Evolutionary conservation across 2,329 filamentous ascomycete genomes (phyloP).

Genomic region (Penicillium sp.): DNA sequence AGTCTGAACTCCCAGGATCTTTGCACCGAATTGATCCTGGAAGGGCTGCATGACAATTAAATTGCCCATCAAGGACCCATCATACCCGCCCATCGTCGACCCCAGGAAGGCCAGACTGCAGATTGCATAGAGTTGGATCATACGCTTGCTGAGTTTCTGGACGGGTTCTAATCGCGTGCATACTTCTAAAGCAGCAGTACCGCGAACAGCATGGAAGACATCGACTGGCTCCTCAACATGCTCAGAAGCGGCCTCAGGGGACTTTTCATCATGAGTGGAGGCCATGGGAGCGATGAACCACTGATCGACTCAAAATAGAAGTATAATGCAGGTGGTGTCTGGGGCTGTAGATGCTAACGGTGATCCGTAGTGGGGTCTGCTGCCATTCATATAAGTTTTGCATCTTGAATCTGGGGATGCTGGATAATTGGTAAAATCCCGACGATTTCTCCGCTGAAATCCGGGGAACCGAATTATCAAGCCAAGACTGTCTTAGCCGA

Average conservation of each 20-base stretch:
- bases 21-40: slow-evolving; percentile 50
- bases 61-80: slow-evolving; percentile 63
- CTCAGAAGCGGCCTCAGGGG: neutral
- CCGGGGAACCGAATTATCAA: neutral
- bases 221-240: neutral
- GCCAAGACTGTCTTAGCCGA: neutral
- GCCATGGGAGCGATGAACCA: neutral
- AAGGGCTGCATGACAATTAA: slow-evolving; percentile 57
- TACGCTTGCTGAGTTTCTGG: slow-evolving; percentile 1
- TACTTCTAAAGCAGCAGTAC: neutral
- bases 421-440: neutral
- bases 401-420: neutral
- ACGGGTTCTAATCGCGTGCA: neutral
- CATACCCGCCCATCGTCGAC: slow-evolving; percentile 64
- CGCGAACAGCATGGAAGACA: slow-evolving; percentile 1
- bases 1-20: slow-evolving; percentile 47
- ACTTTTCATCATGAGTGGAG: neutral
- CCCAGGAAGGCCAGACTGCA: slow-evolving; percentile 47
- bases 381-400: neutral
- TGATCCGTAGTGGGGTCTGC: neutral
- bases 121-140: slow-evolving; percentile 2
- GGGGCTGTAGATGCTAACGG: neutral
- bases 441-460: neutral
- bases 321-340: neutral
- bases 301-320: neutral